Conservation (phyloP, 2,329 filamentous ascomycete species). For the Cercospora beticola region DNA sequence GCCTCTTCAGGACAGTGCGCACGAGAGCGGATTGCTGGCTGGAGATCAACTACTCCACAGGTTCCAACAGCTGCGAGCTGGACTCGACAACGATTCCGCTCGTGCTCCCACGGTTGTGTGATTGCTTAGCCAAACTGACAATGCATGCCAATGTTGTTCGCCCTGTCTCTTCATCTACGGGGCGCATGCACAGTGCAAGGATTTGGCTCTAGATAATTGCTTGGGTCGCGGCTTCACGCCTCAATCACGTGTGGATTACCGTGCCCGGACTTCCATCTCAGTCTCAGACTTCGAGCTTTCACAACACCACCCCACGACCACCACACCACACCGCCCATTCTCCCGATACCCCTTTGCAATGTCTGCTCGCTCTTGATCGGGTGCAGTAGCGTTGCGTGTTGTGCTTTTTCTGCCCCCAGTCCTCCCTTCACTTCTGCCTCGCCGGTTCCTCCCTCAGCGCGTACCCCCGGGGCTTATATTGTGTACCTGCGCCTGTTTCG, state of each 20-base stretch:
- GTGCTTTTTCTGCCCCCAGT: constrained; percentile 15
- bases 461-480: constrained; percentile 3
- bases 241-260: neutral
- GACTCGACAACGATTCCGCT: neutral
- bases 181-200: neutral
- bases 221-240: constrained; percentile 1
- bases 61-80: constrained; percentile 1
- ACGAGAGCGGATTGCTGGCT: constrained; percentile 2
- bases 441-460: neutral
- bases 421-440: constrained; percentile 17
- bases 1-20: constrained; percentile 1
- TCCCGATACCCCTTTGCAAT: constrained; percentile 15
- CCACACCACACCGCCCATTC: constrained; percentile 17
- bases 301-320: constrained; percentile 11
- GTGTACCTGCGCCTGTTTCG: constrained; percentile 5
- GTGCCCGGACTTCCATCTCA: constrained; percentile 1
- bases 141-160: neutral
- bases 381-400: constrained; percentile 23
- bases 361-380: constrained; percentile 27
- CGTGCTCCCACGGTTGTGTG: neutral
- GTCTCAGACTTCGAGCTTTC: constrained; percentile 8
- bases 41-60: constrained; percentile 2
- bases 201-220: neutral
- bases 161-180: neutral
- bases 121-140: neutral